Percentiles rank a stretch among this genome's conserved stretches.
Evolutionary conservation across 2,329 filamentous ascomycete species (phyloP).

Genomic region (Pleurostoma richardsiae): DNA sequence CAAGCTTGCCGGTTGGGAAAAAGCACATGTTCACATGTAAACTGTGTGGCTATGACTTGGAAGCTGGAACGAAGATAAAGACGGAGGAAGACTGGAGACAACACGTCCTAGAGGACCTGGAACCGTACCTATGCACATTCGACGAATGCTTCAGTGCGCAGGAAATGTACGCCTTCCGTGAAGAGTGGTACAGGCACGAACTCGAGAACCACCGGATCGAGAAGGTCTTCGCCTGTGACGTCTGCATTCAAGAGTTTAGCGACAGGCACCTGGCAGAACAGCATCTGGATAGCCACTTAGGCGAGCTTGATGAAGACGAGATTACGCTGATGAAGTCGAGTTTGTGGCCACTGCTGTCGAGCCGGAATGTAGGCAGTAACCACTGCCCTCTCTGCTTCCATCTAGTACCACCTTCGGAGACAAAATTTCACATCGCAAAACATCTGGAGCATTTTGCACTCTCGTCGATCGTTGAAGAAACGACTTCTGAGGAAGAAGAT

Average conservation of each 20-base stretch:
- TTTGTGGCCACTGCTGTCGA: not conserved
- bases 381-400: slow-evolving; percentile 1
- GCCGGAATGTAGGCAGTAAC: not conserved
- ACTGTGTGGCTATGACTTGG: slow-evolving; percentile 5
- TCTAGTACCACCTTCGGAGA: not conserved
- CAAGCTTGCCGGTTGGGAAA: not conserved
- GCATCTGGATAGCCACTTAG: not conserved
- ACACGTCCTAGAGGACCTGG: slow-evolving; percentile 3
- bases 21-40: slow-evolving; percentile 2
- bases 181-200: slow-evolving; percentile 6
- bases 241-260: slow-evolving; percentile 1
- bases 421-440: not conserved
- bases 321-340: not conserved
- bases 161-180: not conserved
- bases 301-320: slow-evolving; percentile 1
- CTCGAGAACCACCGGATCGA: slow-evolving; percentile 1
- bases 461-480: not conserved
- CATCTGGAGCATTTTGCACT: not conserved
- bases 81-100: slow-evolving; percentile 3
- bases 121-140: slow-evolving; percentile 6
- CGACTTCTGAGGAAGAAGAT: not conserved
- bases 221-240: slow-evolving; percentile 1
- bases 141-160: slow-evolving; percentile 3
- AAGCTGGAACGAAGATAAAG: not conserved
- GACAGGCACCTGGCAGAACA: not conserved